These are phyloP conservation scores for Hyphodiscus sp. DNA, from an alignment of 2,329 filamentous ascomycete genomes.

Conservation along the genomic window DNA sequence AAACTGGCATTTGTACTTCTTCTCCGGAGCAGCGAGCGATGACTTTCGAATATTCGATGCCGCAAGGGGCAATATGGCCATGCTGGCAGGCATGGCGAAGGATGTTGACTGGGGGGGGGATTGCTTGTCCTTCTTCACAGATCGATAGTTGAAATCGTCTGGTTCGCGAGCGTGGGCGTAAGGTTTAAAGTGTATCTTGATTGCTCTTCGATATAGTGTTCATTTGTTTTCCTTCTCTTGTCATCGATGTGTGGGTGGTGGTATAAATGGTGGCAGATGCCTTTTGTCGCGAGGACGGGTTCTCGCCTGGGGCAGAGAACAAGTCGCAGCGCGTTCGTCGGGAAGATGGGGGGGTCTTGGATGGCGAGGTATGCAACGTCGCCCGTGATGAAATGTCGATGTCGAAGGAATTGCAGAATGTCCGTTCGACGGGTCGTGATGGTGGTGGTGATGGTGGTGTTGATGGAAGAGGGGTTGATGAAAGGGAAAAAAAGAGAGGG, in stretches of 20 bases:
- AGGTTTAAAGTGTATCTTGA: slow-evolving; percentile 63
- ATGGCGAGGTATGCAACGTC: slow-evolving; percentile 22
- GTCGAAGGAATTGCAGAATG: slow-evolving; percentile 7
- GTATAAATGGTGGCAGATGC: slow-evolving; percentile 33
- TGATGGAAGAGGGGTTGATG: slow-evolving; percentile 25
- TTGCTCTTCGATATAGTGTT: slow-evolving; percentile 42
- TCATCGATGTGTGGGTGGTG: slow-evolving; percentile 46
- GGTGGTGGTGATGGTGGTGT: slow-evolving; percentile 22
- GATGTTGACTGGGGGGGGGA: slow-evolving; percentile 7
- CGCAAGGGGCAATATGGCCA: slow-evolving; percentile 52
- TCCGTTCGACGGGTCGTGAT: no score
- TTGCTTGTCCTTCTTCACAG: slow-evolving; percentile 22
- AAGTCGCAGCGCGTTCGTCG: slow-evolving; percentile 19
- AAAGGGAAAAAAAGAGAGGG: slow-evolving; percentile 19
- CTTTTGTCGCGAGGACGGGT: slow-evolving; percentile 20
- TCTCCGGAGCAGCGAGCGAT: slow-evolving; percentile 68
- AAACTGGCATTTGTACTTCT: slow-evolving; percentile 99
- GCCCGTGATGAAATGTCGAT: slow-evolving; percentile 13
- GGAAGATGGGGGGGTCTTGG: slow-evolving; percentile 10
- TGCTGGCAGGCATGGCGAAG: slow-evolving; percentile 54
- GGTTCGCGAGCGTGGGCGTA: slow-evolving; percentile 40
- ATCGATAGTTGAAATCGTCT: slow-evolving; percentile 34
- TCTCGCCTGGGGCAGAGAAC: slow-evolving; percentile 20
- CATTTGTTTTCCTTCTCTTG: slow-evolving; percentile 46
- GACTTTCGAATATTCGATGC: slow-evolving; percentile 70